Conservation (phyloP, 176 grass and related monocot genomes). For the Triticum dicoccoides region DNA sequence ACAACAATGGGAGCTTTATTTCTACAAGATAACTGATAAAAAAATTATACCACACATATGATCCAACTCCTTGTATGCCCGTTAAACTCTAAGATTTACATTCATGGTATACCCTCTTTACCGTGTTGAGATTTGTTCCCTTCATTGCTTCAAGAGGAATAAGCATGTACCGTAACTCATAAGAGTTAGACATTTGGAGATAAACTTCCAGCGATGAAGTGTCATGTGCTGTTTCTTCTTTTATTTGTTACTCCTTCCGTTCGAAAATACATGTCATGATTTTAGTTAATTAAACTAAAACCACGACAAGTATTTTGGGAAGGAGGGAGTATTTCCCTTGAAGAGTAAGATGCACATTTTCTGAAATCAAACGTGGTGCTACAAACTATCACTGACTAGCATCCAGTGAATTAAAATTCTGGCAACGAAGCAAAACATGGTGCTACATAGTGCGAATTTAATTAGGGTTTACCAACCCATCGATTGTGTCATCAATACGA, state of each 20-base stretch:
- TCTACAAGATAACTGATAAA: not conserved
- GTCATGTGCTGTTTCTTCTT: not conserved
- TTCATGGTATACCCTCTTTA: not conserved
- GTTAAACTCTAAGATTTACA: not conserved
- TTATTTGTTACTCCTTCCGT: not conserved
- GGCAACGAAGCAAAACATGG: not conserved
- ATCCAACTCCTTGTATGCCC: not conserved
- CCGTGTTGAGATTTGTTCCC: not conserved
- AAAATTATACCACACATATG: not conserved
- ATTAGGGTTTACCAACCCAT: not conserved
- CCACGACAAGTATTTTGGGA: too few species aligned
- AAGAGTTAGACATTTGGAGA: not conserved
- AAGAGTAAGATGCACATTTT: not conserved
- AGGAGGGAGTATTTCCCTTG: not conserved
- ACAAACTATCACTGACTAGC: not conserved
- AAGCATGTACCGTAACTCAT: not conserved
- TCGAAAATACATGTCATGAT: too few species aligned
- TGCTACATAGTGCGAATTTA: not conserved
- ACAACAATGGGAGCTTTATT: constrained; percentile 10
- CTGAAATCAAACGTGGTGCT: constrained; percentile 4
- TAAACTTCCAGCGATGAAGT: not conserved
- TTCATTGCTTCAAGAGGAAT: not conserved
- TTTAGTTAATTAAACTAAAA: too few species aligned
- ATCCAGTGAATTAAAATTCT: not conserved
- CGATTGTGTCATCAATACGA: not conserved